Conservation (phyloP, 1,284 basidiomycete genomes). For the Moniliella sp. region DNA sequence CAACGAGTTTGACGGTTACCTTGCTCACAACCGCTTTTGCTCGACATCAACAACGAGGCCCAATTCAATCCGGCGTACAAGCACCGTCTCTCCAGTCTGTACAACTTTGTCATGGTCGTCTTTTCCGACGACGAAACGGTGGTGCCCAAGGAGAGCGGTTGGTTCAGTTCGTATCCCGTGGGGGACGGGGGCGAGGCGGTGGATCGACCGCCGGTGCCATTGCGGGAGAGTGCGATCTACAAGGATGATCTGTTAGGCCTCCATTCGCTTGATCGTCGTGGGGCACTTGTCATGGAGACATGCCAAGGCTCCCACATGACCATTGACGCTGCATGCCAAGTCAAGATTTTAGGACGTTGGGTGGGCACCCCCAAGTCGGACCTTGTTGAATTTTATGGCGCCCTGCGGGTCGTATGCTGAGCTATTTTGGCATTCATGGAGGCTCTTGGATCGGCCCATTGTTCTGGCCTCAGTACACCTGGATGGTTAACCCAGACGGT, state of each 20-base stretch:
- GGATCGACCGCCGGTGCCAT: slow-evolving; percentile 48
- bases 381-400: no score
- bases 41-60: slow-evolving; percentile 35
- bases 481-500: no score
- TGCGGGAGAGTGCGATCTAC: slow-evolving; percentile 57
- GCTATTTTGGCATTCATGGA: no score
- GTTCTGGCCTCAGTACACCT: no score
- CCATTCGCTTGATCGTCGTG: slow-evolving; percentile 48
- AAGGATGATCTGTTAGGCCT: slow-evolving; percentile 71
- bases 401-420: no score
- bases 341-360: no score
- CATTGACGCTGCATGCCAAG: no score
- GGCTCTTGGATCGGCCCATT: no score
- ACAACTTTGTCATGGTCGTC: slow-evolving; percentile 32
- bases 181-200: slow-evolving; percentile 8
- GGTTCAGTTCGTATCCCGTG: slow-evolving; percentile 23
- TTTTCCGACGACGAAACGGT: slow-evolving; percentile 27
- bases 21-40: slow-evolving; percentile 43
- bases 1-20: slow-evolving; percentile 49
- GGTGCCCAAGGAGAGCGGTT: slow-evolving; percentile 20
- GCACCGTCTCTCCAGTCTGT: slow-evolving; percentile 15
- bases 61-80: slow-evolving; percentile 19
- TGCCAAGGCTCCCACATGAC: no score
- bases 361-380: no score
- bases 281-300: slow-evolving; percentile 34